Evolutionary conservation across 179 eudicot genomes (phyloP), one percentile per base, ranked within the genome.

Genomic region (Silene coronaria): DNA sequence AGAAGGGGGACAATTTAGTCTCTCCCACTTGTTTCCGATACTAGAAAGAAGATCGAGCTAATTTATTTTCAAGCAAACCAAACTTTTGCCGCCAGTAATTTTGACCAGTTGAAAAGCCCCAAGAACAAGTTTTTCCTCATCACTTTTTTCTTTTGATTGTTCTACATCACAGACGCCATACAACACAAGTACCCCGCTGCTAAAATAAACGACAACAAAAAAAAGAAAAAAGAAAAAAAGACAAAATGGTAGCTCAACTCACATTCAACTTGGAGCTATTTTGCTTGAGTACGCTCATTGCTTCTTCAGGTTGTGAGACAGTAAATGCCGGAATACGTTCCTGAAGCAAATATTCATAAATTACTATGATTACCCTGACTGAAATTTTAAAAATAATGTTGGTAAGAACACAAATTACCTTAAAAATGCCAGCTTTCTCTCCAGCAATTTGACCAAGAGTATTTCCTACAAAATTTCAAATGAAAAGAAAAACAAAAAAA

Each of bases 391-490:
- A 27, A 26, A 22, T 1, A 77, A 16, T 21, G 70, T 71, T 12
- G 21, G 13, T 17, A 62, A 38, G 36, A 72, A n/a, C 8, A 59
- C 27, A 75, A 13, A 57, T 60, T 69, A 93, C 99, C 98, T 96
- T 96, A 32, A 93, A 87, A 74, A 96, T 96, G 74, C 99, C 99
- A 75, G 99, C 96, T 80, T 96, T 96, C 81, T 93, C 96, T 63
- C 96, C 97, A 79, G 99, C 96, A 83, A 96, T 96, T 85, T 84
- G 89, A 76, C 92, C 97, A 68, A 96, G 90, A 58, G 99, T 93
- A 73, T 96, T 82, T 69, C 99, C 99, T 96, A 86, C 27, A 76
- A 69, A 80, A 69, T 36, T 76, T 73, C 51, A 51, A 71, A 70
- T 27, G 63, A 66, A n/a, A 42, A 30, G 27, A 46, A 27, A 27